Conservation (phyloP, 2,329 filamentous ascomycete genomes). For the Clarireedia paspali region DNA sequence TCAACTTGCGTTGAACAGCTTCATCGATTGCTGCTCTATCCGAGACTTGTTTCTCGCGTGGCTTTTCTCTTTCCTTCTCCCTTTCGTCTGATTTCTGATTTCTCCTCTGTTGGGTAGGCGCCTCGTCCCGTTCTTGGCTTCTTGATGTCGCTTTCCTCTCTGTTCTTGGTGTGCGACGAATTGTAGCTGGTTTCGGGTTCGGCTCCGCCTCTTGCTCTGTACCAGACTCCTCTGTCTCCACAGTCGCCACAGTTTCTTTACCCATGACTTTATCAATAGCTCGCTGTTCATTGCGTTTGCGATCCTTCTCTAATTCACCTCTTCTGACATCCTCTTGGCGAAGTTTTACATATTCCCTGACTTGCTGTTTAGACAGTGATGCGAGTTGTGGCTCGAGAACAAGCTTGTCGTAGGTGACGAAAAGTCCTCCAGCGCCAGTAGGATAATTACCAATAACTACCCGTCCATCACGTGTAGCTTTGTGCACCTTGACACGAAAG, state of each 20-base stretch:
- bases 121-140: too few relatives aligned
- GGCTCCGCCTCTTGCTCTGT: neutral
- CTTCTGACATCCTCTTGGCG: constrained; percentile 47
- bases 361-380: constrained; percentile 43
- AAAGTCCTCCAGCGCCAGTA: constrained; percentile 49
- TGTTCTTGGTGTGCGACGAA: too few relatives aligned
- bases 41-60: neutral
- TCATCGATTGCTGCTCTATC: constrained; percentile 21
- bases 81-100: neutral
- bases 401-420: constrained; percentile 57
- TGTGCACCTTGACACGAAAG: constrained; percentile 55
- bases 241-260: neutral
- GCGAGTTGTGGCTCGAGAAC: constrained; percentile 48
- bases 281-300: constrained; percentile 17
- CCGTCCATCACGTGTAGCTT: constrained; percentile 52
- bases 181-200: neutral
- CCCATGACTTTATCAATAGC: neutral
- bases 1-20: constrained; percentile 21
- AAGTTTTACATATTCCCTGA: constrained; percentile 58
- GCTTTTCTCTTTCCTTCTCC: neutral
- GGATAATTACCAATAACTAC: constrained; percentile 54
- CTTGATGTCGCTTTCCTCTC: too few relatives aligned
- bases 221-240: neutral
- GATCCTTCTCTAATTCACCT: constrained; percentile 42
- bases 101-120: too few relatives aligned